Evolutionary conservation across 306 rosid genomes (phyloP), one percentile per base, ranked within the genome.

Genomic region (Cercis canadensis): DNA sequence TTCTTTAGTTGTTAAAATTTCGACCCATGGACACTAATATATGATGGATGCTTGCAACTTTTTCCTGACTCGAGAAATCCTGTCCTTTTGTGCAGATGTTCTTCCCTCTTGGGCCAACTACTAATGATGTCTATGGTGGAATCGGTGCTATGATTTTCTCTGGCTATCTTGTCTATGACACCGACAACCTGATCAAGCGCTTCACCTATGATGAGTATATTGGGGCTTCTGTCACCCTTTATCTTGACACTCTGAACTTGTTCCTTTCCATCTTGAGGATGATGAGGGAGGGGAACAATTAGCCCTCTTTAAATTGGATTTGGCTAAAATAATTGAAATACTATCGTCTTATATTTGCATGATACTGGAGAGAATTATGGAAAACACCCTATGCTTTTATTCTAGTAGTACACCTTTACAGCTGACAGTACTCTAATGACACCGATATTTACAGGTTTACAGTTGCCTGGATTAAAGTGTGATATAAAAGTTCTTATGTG

Each of bases 161-260:
- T 14, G 98, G 97, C 6, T 90, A 93, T 62, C 81, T 90, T 10
- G 89, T 93, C 11, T 93, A 93, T 16, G 98, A 90, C 81, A 93
- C 98, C 0, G 90, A 88, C 76, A 87, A 90, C 76, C 87, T 93
- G 62, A 93, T 93, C 81, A 90, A 93, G 82, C 93, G 97, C 45
- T 88, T 87, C 63, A 88, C 96, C 0, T 90, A 93, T 32, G 98
- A 93, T 10, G 90, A 88, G 72, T 90, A 93, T 82, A 93, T 93
- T 57, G 94, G 96, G 79, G 98, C 98, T 64, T 86, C 98, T 2
- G 82, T 93, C 66, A 85, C 94, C 29, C 98, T 90, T 49, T 90
- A 93, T 69, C 89, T 93, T 15, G 97, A 93, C 76, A 82, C 90
- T 24, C 86, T 93, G 62, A 93, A 93, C 87, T 83, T 93, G 63